A percentile compares a stretch with the other conserved stretches of the same genome.
These are phyloP conservation scores for Colletotrichum camelliae DNA, from an alignment of 2,329 filamentous ascomycete genomes.

Conservation along the genomic window DNA sequence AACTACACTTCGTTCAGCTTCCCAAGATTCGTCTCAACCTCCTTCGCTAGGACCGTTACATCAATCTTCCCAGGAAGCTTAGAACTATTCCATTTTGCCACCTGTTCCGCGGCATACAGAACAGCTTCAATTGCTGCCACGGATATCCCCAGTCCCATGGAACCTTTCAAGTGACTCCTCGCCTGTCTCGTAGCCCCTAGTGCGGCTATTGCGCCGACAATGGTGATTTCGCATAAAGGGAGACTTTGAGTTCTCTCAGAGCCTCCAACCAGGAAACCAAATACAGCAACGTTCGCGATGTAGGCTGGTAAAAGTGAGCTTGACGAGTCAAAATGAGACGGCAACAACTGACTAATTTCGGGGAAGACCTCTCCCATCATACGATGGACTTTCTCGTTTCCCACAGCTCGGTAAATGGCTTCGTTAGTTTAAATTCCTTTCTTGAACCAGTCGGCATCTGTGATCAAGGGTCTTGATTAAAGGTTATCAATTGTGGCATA, in stretches of 20 bases:
- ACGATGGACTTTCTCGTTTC: background rate
- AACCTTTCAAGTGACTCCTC: background rate
- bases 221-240: background rate
- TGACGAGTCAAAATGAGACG: background rate
- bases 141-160: background rate
- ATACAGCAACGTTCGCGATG: background rate
- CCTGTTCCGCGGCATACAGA: background rate
- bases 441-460: background rate
- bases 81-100: background rate
- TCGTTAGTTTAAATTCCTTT: background rate
- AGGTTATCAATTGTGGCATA: background rate
- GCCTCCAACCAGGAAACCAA: background rate
- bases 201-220: background rate
- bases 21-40: background rate
- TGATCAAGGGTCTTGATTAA: background rate
- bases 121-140: background rate
- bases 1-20: rapidly evolving
- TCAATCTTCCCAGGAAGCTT: background rate
- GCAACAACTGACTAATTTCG: background rate
- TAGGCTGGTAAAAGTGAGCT: background rate
- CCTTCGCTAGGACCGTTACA: rapidly evolving
- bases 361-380: background rate
- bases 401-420: background rate
- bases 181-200: background rate
- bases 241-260: background rate